These are phyloP conservation scores for Penstemon newberryi DNA, from an alignment of 257 asterid genomes.

Conservation along the genomic window DNA sequence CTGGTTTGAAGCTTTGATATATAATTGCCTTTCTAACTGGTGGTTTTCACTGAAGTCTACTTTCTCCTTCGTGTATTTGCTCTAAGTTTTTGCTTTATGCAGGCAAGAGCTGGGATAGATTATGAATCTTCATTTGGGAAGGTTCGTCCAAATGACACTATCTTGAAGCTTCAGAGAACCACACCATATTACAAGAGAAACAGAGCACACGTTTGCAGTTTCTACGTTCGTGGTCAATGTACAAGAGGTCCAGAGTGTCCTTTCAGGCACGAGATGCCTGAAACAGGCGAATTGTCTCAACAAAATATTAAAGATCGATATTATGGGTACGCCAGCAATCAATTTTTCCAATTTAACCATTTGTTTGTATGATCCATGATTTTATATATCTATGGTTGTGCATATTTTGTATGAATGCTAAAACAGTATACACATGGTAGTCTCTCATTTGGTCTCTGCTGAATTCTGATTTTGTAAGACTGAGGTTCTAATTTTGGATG, in stretches of 20 bases:
- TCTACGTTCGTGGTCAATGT: conserved; percentile 92
- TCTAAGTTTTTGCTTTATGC: conserved; percentile 30
- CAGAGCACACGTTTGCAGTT: conserved; percentile 97
- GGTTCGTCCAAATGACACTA: conserved; percentile 85
- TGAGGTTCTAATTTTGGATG: conserved; percentile 6
- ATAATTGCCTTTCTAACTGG: conserved; percentile 5
- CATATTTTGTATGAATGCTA: conserved; percentile 9
- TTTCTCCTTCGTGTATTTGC: background rate
- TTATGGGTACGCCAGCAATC: conserved; percentile 67
- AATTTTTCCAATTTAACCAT: background rate
- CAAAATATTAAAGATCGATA: conserved; percentile 97
- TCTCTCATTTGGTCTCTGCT: conserved; percentile 2
- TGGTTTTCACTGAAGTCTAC: background rate
- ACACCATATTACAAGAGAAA: conserved; percentile 95
- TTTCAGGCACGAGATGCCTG: conserved; percentile 99
- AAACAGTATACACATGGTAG: background rate
- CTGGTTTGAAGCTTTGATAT: conserved; percentile 11
- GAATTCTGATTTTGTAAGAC: conserved; percentile 4
- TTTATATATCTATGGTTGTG: background rate
- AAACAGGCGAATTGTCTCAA: conserved; percentile 92
- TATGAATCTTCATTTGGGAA: conserved; percentile 94
- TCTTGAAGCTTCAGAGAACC: conserved; percentile 93
- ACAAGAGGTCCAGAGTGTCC: conserved; percentile 99
- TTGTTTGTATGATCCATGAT: background rate
- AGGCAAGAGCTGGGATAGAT: conserved; percentile 99